Base-by-base conservation (phyloP, 495 filamentous ascomycete genomes). In the Lasiosphaeriaceae sp. region DNA sequence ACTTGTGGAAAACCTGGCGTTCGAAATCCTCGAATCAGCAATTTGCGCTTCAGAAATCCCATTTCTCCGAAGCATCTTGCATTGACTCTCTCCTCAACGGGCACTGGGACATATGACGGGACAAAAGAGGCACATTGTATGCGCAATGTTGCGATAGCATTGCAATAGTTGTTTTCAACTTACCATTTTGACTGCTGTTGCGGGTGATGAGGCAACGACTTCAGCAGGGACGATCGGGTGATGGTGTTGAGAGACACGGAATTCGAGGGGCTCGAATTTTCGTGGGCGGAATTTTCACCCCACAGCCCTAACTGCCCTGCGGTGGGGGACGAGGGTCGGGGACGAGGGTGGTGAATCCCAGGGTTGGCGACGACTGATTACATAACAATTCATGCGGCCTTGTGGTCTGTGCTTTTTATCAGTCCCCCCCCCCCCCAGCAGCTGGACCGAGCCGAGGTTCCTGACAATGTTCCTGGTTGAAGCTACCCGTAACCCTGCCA, bases 21-120 rank as follows among this genome's bases (percentile, higher is more conserved):
- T 73, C 59, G 55, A 70, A 71, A 71, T 70, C 70, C 80, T 76
- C 84, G 89, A 96, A 89, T 96, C 92, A 96, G 91, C 90, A 96
- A 95, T 95, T 95, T 83, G 80, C 91, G 90, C 90, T 96, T 95
- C 92, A 96, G 90, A 89, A 65, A 60, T 66, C 73, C 67, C 61
- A 70, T 65, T 16, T 43, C 3, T 17, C 90, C 90, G 92, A 94
- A 96, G 90, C 90, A 90, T 90, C 88, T 94, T 96, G 92, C 92
- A 84, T 78, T 74, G 90, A 95, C 90, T 90, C 88, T 78, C 64
- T 44, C 64, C 29, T 47, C 34, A 5, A 17, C 11, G 29, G 43
- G 23, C 16, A 2, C n/a, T 35, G 29, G 11, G 17, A 22, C 45
- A 51, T 41, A 11, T 31, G 12, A 37, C 23, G 55, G 53, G 57